Evolutionary conservation across 805 yeast genomes (phyloP).

Genomic region (Vanderwaltozyma tropicalis): DNA sequence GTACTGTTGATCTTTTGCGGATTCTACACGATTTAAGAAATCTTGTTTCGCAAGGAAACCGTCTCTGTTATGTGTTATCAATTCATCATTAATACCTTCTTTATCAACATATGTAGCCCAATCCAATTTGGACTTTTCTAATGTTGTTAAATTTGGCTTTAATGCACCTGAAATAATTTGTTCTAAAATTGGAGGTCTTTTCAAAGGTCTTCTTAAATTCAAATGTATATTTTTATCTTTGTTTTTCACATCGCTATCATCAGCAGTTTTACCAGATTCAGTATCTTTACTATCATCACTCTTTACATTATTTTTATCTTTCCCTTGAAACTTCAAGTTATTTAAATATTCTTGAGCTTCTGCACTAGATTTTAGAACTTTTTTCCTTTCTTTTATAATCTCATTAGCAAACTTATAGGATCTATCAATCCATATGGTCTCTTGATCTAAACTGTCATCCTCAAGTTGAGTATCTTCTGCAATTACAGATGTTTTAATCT

Average conservation of each 20-base stretch:
- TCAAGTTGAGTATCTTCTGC: slow-evolving; percentile 5
- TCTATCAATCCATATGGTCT: slow-evolving; percentile 60
- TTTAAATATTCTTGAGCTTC: slow-evolving; percentile 77
- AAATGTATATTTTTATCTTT: slow-evolving; percentile 10
- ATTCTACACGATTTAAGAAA: slow-evolving; percentile 67
- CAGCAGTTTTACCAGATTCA: slow-evolving; percentile 4
- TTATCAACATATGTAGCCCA: slow-evolving; percentile 93
- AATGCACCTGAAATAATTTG: slow-evolving; percentile 61
- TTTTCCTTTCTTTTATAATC: slow-evolving; percentile 61
- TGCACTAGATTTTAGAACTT: slow-evolving; percentile 67
- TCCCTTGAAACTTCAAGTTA: slow-evolving; percentile 33
- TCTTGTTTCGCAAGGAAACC: slow-evolving; percentile 90
- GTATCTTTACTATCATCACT: slow-evolving; percentile 3
- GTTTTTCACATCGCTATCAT: slow-evolving; percentile 12
- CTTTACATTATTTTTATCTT: slow-evolving; percentile 10
- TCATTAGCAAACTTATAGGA: slow-evolving; percentile 88
- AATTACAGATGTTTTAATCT: background rate
- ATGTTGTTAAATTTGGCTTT: slow-evolving; percentile 73
- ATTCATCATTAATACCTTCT: slow-evolving; percentile 73
- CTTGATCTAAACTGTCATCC: slow-evolving; percentile 23
- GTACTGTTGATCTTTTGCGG: slow-evolving; percentile 30
- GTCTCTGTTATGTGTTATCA: slow-evolving; percentile 69
- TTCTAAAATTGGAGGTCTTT: slow-evolving; percentile 66
- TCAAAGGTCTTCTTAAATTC: slow-evolving; percentile 46
- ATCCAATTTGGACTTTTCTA: slow-evolving; percentile 86